These are phyloP conservation scores for Rosa multiflora DNA, from an alignment of 306 rosid genomes.

Conservation along the genomic window DNA sequence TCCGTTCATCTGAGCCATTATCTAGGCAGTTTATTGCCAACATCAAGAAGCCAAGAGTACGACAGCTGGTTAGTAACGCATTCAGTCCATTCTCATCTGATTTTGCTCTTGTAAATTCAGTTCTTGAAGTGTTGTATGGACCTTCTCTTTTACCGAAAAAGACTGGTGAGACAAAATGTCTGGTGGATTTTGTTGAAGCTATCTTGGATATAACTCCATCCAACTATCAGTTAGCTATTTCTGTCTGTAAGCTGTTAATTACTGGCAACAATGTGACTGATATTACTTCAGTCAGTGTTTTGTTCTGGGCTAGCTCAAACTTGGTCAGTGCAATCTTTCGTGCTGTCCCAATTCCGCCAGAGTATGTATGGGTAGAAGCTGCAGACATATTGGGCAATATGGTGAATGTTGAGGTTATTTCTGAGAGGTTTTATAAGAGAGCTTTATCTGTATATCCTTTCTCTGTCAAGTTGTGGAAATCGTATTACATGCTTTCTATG, in stretches of 20 bases:
- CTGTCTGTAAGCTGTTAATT: slow-evolving; percentile 60
- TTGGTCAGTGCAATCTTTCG: slow-evolving; percentile 62
- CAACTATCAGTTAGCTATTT: slow-evolving; percentile 65
- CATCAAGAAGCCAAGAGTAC: slow-evolving; percentile 78
- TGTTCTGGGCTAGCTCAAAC: slow-evolving; percentile 88
- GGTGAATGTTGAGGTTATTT: slow-evolving; percentile 49
- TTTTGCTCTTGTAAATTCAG: slow-evolving; percentile 57
- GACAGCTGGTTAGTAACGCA: slow-evolving; percentile 52
- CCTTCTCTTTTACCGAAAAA: slow-evolving; percentile 66
- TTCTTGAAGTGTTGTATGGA: slow-evolving; percentile 76
- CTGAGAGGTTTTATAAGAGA: slow-evolving; percentile 56
- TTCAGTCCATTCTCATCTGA: slow-evolving; percentile 61
- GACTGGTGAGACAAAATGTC: slow-evolving; percentile 46
- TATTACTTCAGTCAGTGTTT: slow-evolving; percentile 45
- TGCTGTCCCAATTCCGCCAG: slow-evolving; percentile 85
- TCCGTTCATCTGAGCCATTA: slow-evolving; percentile 46
- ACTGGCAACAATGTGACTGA: slow-evolving; percentile 31
- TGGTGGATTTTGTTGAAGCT: slow-evolving; percentile 89
- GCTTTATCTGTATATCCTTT: slow-evolving; percentile 79
- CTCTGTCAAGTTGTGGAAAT: slow-evolving; percentile 69
- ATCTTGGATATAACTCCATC: slow-evolving; percentile 69
- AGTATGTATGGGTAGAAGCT: slow-evolving; percentile 80
- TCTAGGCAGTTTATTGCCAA: slow-evolving; percentile 57
- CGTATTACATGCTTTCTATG: slow-evolving; percentile 36
- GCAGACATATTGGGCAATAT: slow-evolving; percentile 51